Percentiles rank a stretch among this genome's conserved stretches.
phyloP scores from a whole-genome alignment of 2,329 filamentous ascomycete species.

The Pyricularia grisea region DNA sequence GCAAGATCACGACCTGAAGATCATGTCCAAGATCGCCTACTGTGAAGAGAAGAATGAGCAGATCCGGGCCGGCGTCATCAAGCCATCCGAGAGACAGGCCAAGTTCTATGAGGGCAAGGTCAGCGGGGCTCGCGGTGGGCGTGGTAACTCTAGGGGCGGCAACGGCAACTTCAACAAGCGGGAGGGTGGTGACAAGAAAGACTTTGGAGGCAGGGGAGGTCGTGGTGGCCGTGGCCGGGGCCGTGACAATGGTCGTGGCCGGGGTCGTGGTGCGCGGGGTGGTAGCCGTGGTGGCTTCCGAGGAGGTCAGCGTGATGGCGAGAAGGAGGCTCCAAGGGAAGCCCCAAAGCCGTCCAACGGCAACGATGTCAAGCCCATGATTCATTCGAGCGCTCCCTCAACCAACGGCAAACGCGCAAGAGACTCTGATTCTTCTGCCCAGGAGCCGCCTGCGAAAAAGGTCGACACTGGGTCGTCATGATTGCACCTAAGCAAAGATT shows the following conservation, averaged over 20 bases:
- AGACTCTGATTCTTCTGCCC: constrained; percentile 31
- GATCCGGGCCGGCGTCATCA: constrained; percentile 61
- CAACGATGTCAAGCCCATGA: constrained; percentile 28
- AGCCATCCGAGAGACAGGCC: constrained; percentile 39
- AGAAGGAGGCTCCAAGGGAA: constrained; percentile 14
- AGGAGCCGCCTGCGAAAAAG: constrained; percentile 51
- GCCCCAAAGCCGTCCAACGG: constrained; percentile 11
- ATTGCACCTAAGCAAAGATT: neutral
- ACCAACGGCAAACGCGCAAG: constrained; percentile 43
- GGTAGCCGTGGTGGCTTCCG: constrained; percentile 15
- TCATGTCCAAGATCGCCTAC: constrained; percentile 86
- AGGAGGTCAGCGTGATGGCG: constrained; percentile 23
- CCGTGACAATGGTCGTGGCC: constrained; percentile 22
- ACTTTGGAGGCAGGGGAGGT: constrained; percentile 36
- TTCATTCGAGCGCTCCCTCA: constrained; percentile 28
- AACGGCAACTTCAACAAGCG: constrained; percentile 45
- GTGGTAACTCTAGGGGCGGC: constrained; percentile 13
- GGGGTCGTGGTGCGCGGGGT: constrained; percentile 28
- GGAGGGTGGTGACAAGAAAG: constrained; percentile 3
- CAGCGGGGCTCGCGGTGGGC: constrained; percentile 27
- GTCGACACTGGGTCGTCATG: constrained; percentile 31
- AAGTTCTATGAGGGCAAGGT: constrained; percentile 28
- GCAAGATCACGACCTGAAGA: constrained; percentile 68
- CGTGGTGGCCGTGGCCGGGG: constrained; percentile 27
- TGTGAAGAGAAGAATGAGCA: constrained; percentile 66